These are phyloP conservation scores for Centella asiatica DNA, from an alignment of 129 eudicot species.

Conservation along the genomic window DNA sequence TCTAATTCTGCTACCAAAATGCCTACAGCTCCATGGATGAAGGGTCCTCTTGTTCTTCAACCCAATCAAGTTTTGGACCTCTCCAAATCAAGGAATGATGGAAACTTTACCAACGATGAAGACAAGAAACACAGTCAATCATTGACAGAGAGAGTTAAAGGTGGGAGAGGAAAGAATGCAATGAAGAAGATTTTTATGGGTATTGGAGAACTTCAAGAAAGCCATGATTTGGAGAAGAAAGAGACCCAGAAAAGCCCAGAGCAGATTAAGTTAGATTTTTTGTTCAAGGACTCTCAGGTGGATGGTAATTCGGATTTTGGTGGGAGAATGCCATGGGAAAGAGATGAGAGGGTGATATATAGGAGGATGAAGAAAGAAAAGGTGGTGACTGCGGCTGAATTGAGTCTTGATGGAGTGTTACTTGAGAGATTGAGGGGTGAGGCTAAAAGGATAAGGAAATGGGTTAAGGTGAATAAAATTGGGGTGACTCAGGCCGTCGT, in stretches of 20 bases:
- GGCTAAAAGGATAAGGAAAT: conserved; percentile 59
- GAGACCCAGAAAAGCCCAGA: conserved; percentile 23
- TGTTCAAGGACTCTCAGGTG: conserved; percentile 23
- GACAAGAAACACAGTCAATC: conserved; percentile 16
- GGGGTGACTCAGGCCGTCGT: conserved; percentile 78
- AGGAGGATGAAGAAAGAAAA: conserved; percentile 56
- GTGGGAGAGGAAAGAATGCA: conserved; percentile 68
- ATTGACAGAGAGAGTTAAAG: conserved; percentile 57
- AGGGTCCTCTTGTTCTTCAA: conserved; percentile 50
- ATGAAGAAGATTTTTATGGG: conserved; percentile 61
- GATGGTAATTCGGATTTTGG: conserved; percentile 22
- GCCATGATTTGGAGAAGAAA: conserved; percentile 14
- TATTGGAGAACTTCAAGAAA: conserved; percentile 56
- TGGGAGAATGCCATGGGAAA: conserved; percentile 78
- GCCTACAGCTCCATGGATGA: conserved; percentile 98
- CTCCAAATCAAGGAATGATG: conserved; percentile 30
- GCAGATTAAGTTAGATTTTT: conserved; percentile 35
- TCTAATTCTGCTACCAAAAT: conserved; percentile 15
- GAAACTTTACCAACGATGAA: conserved; percentile 17
- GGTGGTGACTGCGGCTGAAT: conserved; percentile 51
- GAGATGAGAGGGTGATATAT: conserved; percentile 42
- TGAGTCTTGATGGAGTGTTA: conserved; percentile 54
- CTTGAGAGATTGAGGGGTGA: conserved; percentile 70
- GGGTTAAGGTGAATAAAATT: conserved; percentile 90
- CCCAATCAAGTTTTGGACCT: conserved; percentile 51